phyloP scores from a whole-genome alignment of 805 yeast species.

The Suhomyces sp. region DNA sequence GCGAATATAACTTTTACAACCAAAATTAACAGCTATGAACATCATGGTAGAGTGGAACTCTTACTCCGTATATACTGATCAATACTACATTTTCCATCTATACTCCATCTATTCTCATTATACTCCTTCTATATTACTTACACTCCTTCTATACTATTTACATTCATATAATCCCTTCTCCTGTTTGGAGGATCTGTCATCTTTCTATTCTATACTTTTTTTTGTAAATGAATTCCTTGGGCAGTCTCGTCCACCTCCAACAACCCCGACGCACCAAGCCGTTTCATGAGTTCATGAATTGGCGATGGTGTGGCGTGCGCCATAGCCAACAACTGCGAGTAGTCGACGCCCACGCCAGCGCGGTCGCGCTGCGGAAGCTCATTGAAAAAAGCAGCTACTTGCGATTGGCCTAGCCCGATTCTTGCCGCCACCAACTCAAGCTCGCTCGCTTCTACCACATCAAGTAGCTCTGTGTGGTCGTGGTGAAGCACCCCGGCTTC shows the following conservation, averaged over 20 bases:
- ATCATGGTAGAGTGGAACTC: neutral
- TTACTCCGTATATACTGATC: neutral
- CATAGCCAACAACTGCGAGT: conserved; percentile 15
- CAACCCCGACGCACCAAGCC: conserved; percentile 20
- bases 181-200: neutral
- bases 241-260: conserved; percentile 15
- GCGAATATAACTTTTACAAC: neutral
- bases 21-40: neutral
- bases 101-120: too few species aligned
- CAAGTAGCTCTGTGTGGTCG: conserved; percentile 24
- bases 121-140: neutral
- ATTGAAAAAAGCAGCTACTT: conserved; percentile 15
- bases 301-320: conserved; percentile 7
- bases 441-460: conserved; percentile 18
- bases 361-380: neutral
- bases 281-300: conserved; percentile 13
- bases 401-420: conserved; percentile 13
- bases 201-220: neutral
- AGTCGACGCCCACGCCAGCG: conserved; percentile 4
- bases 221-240: neutral
- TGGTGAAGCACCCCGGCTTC: conserved; percentile 24
- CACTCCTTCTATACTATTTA: neutral
- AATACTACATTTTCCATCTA: too few species aligned
- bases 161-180: neutral
- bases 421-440: conserved; percentile 30